These are phyloP conservation scores for Isatis lusitanica DNA, from an alignment of 441 rosid genomes.

Conservation along the genomic window DNA sequence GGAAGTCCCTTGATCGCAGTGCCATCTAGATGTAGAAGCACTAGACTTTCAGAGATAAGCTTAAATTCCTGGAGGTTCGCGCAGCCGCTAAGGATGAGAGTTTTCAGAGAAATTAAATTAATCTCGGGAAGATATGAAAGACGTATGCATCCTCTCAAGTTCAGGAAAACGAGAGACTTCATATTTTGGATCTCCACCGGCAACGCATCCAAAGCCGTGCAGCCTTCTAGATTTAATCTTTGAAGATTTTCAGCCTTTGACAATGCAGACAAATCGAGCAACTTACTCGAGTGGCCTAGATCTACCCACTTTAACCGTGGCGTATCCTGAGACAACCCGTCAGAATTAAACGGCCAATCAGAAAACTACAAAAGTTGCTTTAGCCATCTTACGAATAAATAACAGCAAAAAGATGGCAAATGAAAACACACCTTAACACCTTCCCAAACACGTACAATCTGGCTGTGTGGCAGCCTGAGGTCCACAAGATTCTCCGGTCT, in stretches of 20 bases:
- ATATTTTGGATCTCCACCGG: background rate
- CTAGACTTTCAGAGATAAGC: background rate
- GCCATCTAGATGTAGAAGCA: conserved; percentile 3
- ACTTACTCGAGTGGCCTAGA: background rate
- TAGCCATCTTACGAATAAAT: too few relatives aligned
- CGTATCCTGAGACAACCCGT: background rate
- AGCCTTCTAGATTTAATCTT: conserved; percentile 14
- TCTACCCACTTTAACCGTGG: conserved; percentile 11
- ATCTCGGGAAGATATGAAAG: background rate
- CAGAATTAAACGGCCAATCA: background rate
- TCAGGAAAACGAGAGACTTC: background rate
- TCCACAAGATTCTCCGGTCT: background rate
- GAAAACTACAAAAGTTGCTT: background rate
- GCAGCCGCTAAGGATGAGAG: conserved; percentile 13
- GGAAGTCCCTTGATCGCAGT: conserved; percentile 9
- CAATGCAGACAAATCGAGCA: background rate
- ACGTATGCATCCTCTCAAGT: conserved; percentile 6
- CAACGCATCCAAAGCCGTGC: background rate
- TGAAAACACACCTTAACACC: background rate
- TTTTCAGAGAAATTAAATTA: background rate
- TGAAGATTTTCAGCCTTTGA: background rate
- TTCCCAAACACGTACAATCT: background rate
- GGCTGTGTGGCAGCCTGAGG: conserved; percentile 15
- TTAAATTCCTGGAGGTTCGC: conserved; percentile 3
- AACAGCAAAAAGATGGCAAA: background rate